Percentiles rank a stretch among this genome's conserved stretches.
These are phyloP conservation scores for Coniella vitis DNA, from an alignment of 2,329 filamentous ascomycete genomes.

Conservation along the genomic window DNA sequence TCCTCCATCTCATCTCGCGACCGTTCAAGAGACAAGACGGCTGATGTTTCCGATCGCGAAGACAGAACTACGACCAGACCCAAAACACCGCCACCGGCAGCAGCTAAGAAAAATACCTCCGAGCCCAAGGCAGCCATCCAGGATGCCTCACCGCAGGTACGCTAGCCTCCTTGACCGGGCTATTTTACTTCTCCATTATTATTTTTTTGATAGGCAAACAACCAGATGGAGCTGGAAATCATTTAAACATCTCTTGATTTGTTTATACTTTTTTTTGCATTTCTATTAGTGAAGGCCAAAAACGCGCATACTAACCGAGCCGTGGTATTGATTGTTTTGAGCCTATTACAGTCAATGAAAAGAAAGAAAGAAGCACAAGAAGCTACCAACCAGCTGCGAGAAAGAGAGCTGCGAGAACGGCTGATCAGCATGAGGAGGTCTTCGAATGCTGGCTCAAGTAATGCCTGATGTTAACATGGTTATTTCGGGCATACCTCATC, in stretches of 20 bases:
- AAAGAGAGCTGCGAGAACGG: constrained; percentile 45
- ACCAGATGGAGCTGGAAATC: too few species aligned
- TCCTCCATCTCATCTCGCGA: constrained; percentile 47
- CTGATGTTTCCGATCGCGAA: constrained; percentile 49
- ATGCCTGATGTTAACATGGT: constrained; percentile 40
- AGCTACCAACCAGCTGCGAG: constrained; percentile 31
- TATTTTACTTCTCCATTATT: constrained; percentile 3
- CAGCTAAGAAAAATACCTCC: constrained; percentile 18
- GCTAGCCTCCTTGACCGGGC: constrained; percentile 26
- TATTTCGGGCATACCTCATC: constrained; percentile 11
- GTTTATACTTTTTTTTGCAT: too few species aligned
- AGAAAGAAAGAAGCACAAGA: too few species aligned
- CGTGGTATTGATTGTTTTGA: constrained; percentile 15
- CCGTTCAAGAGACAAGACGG: constrained; percentile 43
- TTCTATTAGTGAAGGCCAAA: too few species aligned
- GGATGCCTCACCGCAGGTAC: constrained; percentile 23
- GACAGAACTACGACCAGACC: constrained; percentile 23
- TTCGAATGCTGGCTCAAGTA: constrained; percentile 35
- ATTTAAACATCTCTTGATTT: too few species aligned
- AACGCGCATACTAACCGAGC: constrained; percentile 22
- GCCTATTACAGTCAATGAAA: constrained; percentile 12
- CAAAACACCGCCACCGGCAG: constrained; percentile 27
- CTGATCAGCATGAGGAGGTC: constrained; percentile 48
- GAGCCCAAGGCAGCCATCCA: constrained; percentile 18
- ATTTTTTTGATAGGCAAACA: too few species aligned